A percentile compares a stretch with the other conserved stretches of the same genome.
Conservation (phyloP, 1,284 basidiomycete genomes). For the Rhodotorula sp. region DNA sequence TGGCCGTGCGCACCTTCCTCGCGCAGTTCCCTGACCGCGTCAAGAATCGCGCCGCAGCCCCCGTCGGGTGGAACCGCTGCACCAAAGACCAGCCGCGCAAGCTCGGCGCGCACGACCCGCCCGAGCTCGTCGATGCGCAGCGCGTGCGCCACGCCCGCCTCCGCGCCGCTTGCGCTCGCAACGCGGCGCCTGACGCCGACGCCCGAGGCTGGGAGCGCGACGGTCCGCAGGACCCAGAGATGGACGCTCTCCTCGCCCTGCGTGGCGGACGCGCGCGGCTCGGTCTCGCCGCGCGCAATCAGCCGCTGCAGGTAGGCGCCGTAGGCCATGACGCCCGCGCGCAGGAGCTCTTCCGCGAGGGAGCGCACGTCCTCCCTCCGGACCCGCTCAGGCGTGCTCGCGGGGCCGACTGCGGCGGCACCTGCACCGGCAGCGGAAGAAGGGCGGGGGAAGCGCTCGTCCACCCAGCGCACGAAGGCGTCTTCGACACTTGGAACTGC, state of each 20-base stretch:
- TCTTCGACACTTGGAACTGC: conserved; percentile 2
- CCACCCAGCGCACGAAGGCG: conserved; percentile 28
- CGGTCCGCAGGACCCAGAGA: conserved; percentile 31
- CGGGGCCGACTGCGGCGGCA: neutral
- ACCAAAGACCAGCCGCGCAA: neutral
- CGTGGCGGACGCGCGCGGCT: neutral
- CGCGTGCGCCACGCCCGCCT: neutral
- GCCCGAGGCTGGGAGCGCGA: conserved; percentile 13
- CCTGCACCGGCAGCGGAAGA: neutral
- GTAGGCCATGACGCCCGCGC: conserved; percentile 30
- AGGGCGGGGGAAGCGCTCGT: conserved; percentile 11
- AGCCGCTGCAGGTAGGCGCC: conserved; percentile 40
- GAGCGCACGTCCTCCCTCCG: conserved; percentile 5
- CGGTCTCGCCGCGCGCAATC: conserved; percentile 43
- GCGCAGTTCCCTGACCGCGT: neutral
- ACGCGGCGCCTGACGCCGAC: neutral
- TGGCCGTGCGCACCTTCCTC: conserved; percentile 26
- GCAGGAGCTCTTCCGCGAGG: conserved; percentile 33
- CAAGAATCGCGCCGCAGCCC: conserved; percentile 2
- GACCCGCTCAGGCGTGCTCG: neutral
- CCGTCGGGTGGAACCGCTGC: neutral
- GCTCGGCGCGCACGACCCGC: neutral
- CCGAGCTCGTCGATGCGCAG: conserved; percentile 6
- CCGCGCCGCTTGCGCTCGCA: neutral
- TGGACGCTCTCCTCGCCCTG: conserved; percentile 21